These are phyloP conservation scores for Suillus sp. DNA, from an alignment of 768 basidiomycete genomes.

Conservation along the genomic window DNA sequence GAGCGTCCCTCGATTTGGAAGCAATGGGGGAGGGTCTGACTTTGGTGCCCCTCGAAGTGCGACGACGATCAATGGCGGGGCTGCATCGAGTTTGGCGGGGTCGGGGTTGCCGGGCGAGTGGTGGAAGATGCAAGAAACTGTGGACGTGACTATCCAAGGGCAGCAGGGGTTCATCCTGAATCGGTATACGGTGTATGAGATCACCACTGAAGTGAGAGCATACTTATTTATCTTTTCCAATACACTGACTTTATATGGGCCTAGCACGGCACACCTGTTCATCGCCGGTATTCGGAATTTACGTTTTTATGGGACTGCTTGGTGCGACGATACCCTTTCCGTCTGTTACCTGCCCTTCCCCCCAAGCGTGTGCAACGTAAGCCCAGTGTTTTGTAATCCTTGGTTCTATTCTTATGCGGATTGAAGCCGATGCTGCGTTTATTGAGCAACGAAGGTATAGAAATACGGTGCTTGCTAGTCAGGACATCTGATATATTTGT, in stretches of 20 bases:
- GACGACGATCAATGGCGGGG: slow-evolving; percentile 42
- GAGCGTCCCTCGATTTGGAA: slow-evolving; percentile 43
- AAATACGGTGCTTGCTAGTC: slow-evolving; percentile 5
- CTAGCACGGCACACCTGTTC: slow-evolving; percentile 68
- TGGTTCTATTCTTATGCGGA: slow-evolving; percentile 10
- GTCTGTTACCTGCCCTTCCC: slow-evolving; percentile 82
- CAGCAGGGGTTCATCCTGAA: slow-evolving; percentile 93
- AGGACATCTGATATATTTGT: slow-evolving; percentile 10
- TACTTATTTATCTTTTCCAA: slow-evolving; percentile 31
- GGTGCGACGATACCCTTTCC: slow-evolving; percentile 87
- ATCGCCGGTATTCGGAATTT: slow-evolving; percentile 93
- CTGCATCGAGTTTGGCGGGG: slow-evolving; percentile 63
- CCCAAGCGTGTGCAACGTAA: slow-evolving; percentile 91
- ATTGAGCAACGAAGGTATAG: slow-evolving; percentile 83
- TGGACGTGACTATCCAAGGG: slow-evolving; percentile 73
- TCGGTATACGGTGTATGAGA: slow-evolving; percentile 82
- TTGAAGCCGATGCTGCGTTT: slow-evolving; percentile 82
- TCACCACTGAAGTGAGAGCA: slow-evolving; percentile 64
- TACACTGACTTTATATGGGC: slow-evolving; percentile 16
- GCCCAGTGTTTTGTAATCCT: slow-evolving; percentile 30
- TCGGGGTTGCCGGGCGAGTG: slow-evolving; percentile 77
- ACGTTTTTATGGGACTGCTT: slow-evolving; percentile 87
- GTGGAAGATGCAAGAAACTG: slow-evolving; percentile 83
- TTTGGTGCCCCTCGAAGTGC: slow-evolving; percentile 25
- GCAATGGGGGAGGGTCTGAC: slow-evolving; percentile 36